Conservation (phyloP, 1,284 basidiomycete genomes). For the Inonotus obliquus region DNA sequence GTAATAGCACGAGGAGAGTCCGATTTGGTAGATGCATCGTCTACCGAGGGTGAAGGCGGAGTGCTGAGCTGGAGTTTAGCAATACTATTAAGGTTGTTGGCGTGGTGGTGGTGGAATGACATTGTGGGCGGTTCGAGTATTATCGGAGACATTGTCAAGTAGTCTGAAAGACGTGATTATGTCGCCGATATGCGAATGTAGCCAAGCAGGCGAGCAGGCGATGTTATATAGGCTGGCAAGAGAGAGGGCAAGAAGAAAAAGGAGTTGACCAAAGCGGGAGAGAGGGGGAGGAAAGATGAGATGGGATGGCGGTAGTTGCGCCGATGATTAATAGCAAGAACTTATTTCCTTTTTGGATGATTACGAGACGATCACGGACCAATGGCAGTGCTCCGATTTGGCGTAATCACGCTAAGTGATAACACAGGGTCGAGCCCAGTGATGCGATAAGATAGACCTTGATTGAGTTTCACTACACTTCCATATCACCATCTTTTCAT, state of each 20-base stretch:
- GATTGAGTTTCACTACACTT: neutral
- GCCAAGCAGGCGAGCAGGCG: constrained; percentile 1
- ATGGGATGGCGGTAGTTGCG: neutral
- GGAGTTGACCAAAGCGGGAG: neutral
- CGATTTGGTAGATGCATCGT: neutral
- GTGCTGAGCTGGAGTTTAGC: constrained; percentile 34
- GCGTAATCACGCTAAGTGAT: neutral
- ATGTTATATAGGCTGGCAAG: neutral
- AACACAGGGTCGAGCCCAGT: neutral
- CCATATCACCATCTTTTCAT: neutral
- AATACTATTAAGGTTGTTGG: constrained; percentile 31
- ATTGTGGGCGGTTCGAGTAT: constrained; percentile 43
- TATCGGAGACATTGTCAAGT: constrained; percentile 31
- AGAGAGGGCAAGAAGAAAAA: neutral
- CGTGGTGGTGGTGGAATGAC: constrained; percentile 40
- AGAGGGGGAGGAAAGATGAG: constrained; percentile 5
- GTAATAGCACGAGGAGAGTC: constrained; percentile 1
- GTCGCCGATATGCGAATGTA: neutral
- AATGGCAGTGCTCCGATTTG: neutral
- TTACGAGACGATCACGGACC: neutral
- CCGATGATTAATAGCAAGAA: constrained; percentile 2
- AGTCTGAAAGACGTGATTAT: constrained; percentile 18
- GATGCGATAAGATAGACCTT: constrained; percentile 6
- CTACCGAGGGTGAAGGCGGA: constrained; percentile 11
- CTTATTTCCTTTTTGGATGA: neutral